phyloP scores from a whole-genome alignment of 257 asterid species.

The Catharanthus roseus region DNA sequence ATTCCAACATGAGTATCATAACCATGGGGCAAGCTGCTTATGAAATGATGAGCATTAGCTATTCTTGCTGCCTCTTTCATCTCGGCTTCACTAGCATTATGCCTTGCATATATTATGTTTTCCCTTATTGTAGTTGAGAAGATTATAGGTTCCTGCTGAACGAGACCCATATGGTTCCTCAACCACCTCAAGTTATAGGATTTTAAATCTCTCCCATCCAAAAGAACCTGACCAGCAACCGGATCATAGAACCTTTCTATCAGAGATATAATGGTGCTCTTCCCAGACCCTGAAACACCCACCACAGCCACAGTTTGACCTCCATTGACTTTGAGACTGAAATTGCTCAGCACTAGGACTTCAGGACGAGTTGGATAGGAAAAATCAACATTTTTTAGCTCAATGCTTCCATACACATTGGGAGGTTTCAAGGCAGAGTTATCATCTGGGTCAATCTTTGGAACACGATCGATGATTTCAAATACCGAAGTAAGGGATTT shows the following conservation, averaged over 20 bases:
- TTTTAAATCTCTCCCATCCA: conserved; percentile 90
- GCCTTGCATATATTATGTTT: conserved; percentile 93
- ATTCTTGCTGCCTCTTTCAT: conserved; percentile 99
- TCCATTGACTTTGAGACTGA: conserved; percentile 90
- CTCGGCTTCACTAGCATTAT: conserved; percentile 99
- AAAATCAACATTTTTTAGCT: conserved; percentile 80
- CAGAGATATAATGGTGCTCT: conserved; percentile 92
- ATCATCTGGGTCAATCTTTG: conserved; percentile 95
- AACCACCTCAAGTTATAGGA: conserved; percentile 93
- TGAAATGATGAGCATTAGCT: conserved; percentile 98
- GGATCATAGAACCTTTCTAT: conserved; percentile 92
- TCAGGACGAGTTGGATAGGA: conserved; percentile 95
- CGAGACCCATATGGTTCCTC: conserved; percentile 96
- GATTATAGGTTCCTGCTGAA: conserved; percentile 96
- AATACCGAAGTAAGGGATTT: conserved; percentile 84
- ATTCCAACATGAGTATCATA: conserved; percentile 98
- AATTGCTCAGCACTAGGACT: conserved; percentile 90
- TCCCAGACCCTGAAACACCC: conserved; percentile 98
- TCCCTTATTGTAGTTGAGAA: conserved; percentile 93
- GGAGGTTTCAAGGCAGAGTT: conserved; percentile 88
- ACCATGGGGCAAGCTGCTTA: conserved; percentile 99
- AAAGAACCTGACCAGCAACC: conserved; percentile 81
- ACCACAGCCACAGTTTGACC: conserved; percentile 98
- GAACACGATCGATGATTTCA: conserved; percentile 88
- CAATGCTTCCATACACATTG: conserved; percentile 97